Evolutionary conservation across 352 stramenopile species (phyloP), one percentile per base, ranked within the genome.

Genomic region (Aphanomyces cochlioides): DNA sequence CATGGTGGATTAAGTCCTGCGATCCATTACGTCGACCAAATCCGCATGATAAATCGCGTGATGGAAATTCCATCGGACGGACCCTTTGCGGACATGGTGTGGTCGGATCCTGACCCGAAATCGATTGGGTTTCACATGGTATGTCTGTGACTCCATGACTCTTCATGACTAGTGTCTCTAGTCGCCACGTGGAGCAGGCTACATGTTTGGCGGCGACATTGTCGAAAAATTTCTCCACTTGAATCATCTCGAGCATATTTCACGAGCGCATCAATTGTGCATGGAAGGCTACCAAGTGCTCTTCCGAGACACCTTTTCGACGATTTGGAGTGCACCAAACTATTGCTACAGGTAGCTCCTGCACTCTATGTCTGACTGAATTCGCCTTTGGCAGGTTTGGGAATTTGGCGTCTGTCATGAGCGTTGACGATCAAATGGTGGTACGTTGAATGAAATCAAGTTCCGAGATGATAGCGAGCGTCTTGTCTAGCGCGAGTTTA

Each of bases 11-110:
- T 92, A 3, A 90, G 81, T 57, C 84, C 84, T 3, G 82, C 83
- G 28, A 77, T 92, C 64, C 81, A 92, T 63, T 83, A 90, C 57
- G 48, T 99, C 28, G 93, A 98, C 76, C 95, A 99, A 76, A 89
- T 98, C 74, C 83, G 87, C 53, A 87, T 91, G 78, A 88, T 96
- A 61, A 72, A 92, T 67, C 80, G 84, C 7, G 89, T 90, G 66
- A 85, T 89, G 75, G 84, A 92, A 77, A 90, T 92, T 66, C 84
- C 84, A 38, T 79, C 83, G 12, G 84, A 92, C 48, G 84, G 84
- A 3, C 83, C 86, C 19, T 90, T 92, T 70, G 83, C 83, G 43
- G 86, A 95, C 64, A 88, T 95, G 69, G 80, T 95, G 37, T 95
- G 87, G 87, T 91, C 87, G 10, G 87, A 95, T 50, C 87, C 87